These are phyloP conservation scores for Malus hybrid DNA, from an alignment of 331 rosid species.

Conservation along the genomic window DNA sequence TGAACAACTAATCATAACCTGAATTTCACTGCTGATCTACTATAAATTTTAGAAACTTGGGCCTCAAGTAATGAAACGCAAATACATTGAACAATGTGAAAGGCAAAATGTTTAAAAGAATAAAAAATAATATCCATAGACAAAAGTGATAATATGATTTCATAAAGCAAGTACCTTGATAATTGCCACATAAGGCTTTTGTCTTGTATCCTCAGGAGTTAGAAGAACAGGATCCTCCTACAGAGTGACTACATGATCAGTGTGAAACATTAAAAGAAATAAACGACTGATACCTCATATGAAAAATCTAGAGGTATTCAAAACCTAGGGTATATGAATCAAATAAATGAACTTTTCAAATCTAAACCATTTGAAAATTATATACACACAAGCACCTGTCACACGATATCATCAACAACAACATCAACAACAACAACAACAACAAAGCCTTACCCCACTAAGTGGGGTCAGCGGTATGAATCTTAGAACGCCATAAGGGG, in stretches of 20 bases:
- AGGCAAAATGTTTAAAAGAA: background rate
- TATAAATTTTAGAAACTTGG: background rate
- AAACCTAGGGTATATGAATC: background rate
- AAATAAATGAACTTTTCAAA: background rate
- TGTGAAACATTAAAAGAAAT: background rate
- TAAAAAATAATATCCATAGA: background rate
- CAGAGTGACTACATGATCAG: conserved; percentile 9
- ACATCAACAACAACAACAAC: too few species aligned
- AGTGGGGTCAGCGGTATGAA: too few species aligned
- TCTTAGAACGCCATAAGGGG: too few species aligned
- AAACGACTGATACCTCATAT: background rate
- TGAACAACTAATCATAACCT: background rate
- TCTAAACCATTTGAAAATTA: background rate
- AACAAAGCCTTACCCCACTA: too few species aligned
- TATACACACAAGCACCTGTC: background rate
- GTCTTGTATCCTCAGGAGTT: conserved; percentile 48
- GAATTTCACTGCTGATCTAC: background rate
- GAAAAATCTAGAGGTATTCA: background rate
- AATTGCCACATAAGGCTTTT: conserved; percentile 91
- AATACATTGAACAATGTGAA: background rate
- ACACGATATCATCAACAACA: too few species aligned
- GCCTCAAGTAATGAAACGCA: background rate
- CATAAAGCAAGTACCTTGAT: conserved; percentile 49
- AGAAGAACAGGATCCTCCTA: conserved; percentile 98
- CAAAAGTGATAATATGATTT: background rate